phyloP scores from a whole-genome alignment of 2,329 filamentous ascomycete genomes.

The Lasiodiplodia sp. region DNA sequence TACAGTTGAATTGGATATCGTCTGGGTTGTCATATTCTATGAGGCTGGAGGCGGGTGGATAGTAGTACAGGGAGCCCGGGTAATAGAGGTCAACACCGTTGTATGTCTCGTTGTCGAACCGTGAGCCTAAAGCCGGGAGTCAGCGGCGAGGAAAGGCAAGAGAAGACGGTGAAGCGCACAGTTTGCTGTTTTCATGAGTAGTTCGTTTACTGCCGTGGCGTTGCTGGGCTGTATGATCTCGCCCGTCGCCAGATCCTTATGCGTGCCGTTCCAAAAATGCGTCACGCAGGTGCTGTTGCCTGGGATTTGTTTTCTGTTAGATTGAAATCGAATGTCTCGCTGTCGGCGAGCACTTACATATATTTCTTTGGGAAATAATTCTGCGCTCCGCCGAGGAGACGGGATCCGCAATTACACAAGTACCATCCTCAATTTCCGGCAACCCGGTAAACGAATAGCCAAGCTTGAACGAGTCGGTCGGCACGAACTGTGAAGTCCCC shows the following conservation, averaged over 20 bases:
- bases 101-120: conserved; percentile 16
- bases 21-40: neutral
- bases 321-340: neutral
- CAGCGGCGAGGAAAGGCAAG: neutral
- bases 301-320: neutral
- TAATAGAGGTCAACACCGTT: neutral
- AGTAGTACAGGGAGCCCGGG: neutral
- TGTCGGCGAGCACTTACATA: neutral
- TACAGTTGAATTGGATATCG: neutral
- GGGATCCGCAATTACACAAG: neutral
- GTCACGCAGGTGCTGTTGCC: conserved; percentile 12
- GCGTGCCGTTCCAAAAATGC: neutral
- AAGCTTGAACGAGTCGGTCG: neutral
- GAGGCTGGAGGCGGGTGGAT: neutral
- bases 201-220: too few species aligned
- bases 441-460: neutral
- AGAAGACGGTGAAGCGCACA: neutral
- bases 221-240: neutral
- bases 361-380: neutral
- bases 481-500: neutral
- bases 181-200: neutral
- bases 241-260: neutral
- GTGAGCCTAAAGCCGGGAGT: neutral
- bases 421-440: neutral
- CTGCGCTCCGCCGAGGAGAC: neutral